Base-by-base conservation (phyloP, 495 filamentous ascomycete species). In the Penicillium riverlandense region DNA sequence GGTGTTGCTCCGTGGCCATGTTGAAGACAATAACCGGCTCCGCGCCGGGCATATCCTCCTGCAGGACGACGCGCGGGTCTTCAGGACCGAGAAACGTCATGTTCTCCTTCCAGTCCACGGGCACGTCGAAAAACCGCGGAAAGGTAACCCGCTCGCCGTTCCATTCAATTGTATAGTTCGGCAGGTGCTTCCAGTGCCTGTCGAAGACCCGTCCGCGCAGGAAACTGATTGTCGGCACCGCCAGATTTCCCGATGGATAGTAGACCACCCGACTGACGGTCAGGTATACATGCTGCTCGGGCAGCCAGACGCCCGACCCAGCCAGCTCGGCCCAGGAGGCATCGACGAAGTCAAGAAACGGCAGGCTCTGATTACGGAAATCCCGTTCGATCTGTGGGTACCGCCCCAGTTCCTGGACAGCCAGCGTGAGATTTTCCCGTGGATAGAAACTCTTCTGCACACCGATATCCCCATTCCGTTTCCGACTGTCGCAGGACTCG, bases 231-330 rank as follows among this genome's bases (percentile, higher is more conserved):
- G 41, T 35, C 9, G 41, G 32, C 31, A 35, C 41, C 8, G 41
- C 32, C 14, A 36, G 11, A 11, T 11, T 36, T 11, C 41, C 41
- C 9, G 41, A 43, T 9, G 41, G 40, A 16, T 42, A 43, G 41
- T 43, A 43, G 11, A 43, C 29, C 31, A 36, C 13, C 16, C 33
- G 15, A n/a, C 15, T 29, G 14, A 43, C 41, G 2, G 29, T 16
- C 9, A 43, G 15, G 12, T 43, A 43, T 9, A 43, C 16, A 15
- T 43, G 31, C 27, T 27, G 29, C 31, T 43, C 16, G 6, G 41
- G 31, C 35, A 43, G 31, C 41, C 41, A 43, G 31, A 43, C 41
- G 1, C 41, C 41, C 31, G 41, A 43, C 6, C 41, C 41, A 35
- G 41, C 14, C 11, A 43, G 15, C 13, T 43, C 41, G 6, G 33